Percentiles rank a stretch among this genome's conserved stretches.
phyloP scores from a whole-genome alignment of 2,329 filamentous ascomycete genomes.

The Apiospora phragmitis region DNA sequence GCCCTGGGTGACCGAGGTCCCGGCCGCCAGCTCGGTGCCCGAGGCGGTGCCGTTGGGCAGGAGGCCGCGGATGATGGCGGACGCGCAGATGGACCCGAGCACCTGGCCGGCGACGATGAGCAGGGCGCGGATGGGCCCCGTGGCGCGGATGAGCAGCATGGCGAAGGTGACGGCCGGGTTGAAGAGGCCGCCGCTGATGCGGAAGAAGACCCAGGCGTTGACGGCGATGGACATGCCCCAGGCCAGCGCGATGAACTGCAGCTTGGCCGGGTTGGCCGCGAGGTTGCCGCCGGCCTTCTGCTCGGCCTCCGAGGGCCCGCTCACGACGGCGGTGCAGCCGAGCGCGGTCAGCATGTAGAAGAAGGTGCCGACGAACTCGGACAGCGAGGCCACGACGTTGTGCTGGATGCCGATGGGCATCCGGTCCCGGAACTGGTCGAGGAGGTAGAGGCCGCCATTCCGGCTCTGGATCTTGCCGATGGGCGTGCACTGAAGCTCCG shows the following conservation, averaged over 20 bases:
- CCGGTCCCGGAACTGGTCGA: constrained; percentile 10
- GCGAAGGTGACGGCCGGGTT: constrained; percentile 12
- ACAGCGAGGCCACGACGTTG: constrained; percentile 2
- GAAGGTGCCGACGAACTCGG: constrained; percentile 12
- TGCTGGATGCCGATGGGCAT: constrained; percentile 2
- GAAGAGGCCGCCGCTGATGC: constrained; percentile 13
- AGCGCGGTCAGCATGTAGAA: constrained; percentile 9
- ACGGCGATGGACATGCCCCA: constrained; percentile 13
- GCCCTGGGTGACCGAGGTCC: constrained; percentile 9
- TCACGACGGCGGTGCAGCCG: constrained; percentile 11
- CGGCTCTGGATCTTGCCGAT: not conserved
- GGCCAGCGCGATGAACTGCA: constrained; percentile 9
- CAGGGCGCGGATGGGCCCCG: not conserved
- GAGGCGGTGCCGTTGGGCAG: not conserved
- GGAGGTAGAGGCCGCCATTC: not conserved
- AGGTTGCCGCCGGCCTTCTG: not conserved
- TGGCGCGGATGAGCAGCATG: constrained; percentile 10
- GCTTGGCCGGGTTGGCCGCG: constrained; percentile 9
- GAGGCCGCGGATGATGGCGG: constrained; percentile 7
- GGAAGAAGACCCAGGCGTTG: constrained; percentile 13
- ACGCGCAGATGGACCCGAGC: constrained; percentile 1
- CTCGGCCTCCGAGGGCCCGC: not conserved
- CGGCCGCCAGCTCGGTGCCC: not conserved
- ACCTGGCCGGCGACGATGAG: constrained; percentile 6
- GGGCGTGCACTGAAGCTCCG: not conserved